Evolutionary conservation across 305 asterid species (phyloP).

Genomic region (Stenogyne calaminthoides): DNA sequence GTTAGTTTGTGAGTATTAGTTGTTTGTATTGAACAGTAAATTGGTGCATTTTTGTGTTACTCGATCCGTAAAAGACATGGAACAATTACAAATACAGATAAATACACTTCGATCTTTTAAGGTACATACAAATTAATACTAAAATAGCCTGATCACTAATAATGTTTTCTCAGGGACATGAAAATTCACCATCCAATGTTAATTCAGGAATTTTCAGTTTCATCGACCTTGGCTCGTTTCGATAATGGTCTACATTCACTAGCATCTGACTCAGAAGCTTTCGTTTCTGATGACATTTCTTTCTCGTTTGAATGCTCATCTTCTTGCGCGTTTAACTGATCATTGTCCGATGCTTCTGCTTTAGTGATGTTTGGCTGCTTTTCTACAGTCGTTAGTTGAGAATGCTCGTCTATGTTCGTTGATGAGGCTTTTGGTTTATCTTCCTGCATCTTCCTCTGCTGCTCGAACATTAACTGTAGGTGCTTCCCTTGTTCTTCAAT

Average conservation of each 20-base stretch:
- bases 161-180: neutral
- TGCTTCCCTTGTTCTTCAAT: slow-evolving; percentile 82
- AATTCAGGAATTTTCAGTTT: slow-evolving; percentile 23
- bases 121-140: neutral
- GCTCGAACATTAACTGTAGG: slow-evolving; percentile 72
- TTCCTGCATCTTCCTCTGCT: slow-evolving; percentile 59
- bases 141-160: neutral
- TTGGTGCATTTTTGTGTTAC: no score
- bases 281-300: slow-evolving; percentile 33
- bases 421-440: slow-evolving; percentile 40
- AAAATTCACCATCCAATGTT: neutral
- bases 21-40: no score
- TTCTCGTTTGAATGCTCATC: slow-evolving; percentile 28
- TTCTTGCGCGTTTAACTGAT: slow-evolving; percentile 25
- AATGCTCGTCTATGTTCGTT: slow-evolving; percentile 31
- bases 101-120: slow-evolving; percentile 22
- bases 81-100: slow-evolving; percentile 19
- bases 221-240: slow-evolving; percentile 54
- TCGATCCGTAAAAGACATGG: neutral
- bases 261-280: slow-evolving; percentile 16
- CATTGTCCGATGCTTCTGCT: slow-evolving; percentile 33
- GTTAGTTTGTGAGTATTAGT: no score
- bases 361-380: slow-evolving; percentile 25
- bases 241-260: slow-evolving; percentile 33
- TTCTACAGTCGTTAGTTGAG: slow-evolving; percentile 13